Evolutionary conservation across 208 protist genomes (phyloP).

Genomic region (Leishmania mexicana): DNA sequence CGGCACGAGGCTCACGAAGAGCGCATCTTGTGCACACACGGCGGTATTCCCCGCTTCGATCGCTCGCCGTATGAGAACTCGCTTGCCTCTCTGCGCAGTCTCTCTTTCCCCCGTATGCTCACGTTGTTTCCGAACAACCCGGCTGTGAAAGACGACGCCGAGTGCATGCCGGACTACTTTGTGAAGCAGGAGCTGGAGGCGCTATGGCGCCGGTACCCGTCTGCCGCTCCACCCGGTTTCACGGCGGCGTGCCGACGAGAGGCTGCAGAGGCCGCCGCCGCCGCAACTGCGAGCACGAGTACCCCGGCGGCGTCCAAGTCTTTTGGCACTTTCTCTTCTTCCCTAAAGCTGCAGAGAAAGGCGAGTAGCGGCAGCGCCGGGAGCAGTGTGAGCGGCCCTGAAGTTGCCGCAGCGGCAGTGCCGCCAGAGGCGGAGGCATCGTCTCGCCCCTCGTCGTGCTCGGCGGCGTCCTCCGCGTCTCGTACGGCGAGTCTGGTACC

Average conservation of each 20-base stretch:
- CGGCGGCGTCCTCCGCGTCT: background rate
- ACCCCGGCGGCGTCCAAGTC: background rate
- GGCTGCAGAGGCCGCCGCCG: slow-evolving; percentile 13
- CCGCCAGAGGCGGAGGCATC: background rate
- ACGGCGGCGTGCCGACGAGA: slow-evolving; percentile 27
- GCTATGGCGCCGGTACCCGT: slow-evolving; percentile 37
- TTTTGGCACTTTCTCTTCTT: background rate
- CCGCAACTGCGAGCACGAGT: background rate
- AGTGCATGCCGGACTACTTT: slow-evolving; percentile 53
- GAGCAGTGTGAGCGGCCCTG: background rate
- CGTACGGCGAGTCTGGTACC: background rate
- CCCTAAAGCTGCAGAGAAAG: background rate
- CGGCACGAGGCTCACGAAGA: slow-evolving; percentile 52
- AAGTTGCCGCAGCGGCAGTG: background rate
- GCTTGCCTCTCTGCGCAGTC: slow-evolving; percentile 46
- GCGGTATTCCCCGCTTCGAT: slow-evolving; percentile 75
- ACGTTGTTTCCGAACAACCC: slow-evolving; percentile 76
- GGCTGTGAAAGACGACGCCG: slow-evolving; percentile 40
- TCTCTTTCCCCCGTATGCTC: slow-evolving; percentile 60
- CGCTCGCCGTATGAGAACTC: slow-evolving; percentile 45
- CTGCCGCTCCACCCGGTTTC: slow-evolving; percentile 19
- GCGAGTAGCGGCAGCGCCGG: background rate
- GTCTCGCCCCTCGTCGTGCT: background rate
- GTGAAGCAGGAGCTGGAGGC: slow-evolving; percentile 30
- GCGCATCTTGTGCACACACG: slow-evolving; percentile 79